phyloP scores from a whole-genome alignment of 345 rosid species.

The Geranium brycei region DNA sequence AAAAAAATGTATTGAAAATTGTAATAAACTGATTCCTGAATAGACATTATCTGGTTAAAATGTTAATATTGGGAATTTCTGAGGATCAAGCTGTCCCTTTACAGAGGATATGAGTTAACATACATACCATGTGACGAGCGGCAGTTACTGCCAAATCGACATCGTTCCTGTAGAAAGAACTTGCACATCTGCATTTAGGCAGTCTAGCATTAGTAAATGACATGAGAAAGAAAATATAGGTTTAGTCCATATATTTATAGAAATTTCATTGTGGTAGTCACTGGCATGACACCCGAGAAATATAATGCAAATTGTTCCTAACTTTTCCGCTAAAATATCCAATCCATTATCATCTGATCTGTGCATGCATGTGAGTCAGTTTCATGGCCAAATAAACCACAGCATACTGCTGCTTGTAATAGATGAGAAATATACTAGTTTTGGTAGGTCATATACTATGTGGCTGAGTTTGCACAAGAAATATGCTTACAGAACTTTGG shows the following conservation, averaged over 20 bases:
- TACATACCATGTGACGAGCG: conserved; percentile 88
- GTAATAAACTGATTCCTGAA: not conserved
- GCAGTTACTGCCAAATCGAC: conserved; percentile 88
- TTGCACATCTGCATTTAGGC: conserved; percentile 88
- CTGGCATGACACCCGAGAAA: not conserved
- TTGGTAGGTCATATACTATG: not conserved
- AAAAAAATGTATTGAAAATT: not conserved
- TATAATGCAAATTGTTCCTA: conserved; percentile 1
- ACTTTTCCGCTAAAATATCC: not conserved
- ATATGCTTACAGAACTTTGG: not conserved
- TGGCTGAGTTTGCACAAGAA: not conserved
- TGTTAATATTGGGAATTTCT: not conserved
- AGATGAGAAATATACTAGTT: not conserved
- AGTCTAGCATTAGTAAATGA: conserved; percentile 39
- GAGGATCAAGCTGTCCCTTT: too few species aligned
- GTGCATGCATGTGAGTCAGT: not conserved
- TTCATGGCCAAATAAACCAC: not conserved
- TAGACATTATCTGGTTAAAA: not conserved
- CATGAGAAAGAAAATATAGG: not conserved
- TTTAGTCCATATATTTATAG: not conserved
- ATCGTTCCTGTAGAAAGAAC: conserved; percentile 88
- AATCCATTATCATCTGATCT: not conserved
- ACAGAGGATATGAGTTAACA: not conserved
- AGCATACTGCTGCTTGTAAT: not conserved
- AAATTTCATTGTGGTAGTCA: not conserved